Evolutionary conservation across 192 early-diverging fungal species (phyloP).

Genomic region (Paraglomus brasilianum): DNA sequence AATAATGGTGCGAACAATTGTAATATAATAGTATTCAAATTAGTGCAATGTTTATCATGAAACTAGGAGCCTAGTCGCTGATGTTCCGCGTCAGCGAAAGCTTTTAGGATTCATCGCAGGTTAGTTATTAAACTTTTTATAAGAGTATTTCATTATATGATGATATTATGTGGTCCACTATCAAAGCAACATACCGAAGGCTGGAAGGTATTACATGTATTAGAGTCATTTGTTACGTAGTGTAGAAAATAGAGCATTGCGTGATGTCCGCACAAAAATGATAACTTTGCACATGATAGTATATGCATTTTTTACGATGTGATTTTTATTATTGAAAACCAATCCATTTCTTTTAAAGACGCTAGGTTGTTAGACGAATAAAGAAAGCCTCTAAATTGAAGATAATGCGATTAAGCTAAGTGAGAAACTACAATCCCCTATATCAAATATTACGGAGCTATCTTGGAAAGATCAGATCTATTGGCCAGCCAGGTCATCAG

Average conservation of each 20-base stretch:
- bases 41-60: too few species aligned
- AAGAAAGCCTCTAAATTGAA: constrained; percentile 16
- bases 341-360: not conserved
- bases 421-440: not conserved
- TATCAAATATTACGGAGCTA: constrained; percentile 17
- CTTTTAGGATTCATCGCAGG: constrained; percentile 16
- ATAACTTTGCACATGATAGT: constrained; percentile 21
- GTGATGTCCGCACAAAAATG: constrained; percentile 19
- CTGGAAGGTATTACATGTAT: too few species aligned
- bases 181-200: not conserved
- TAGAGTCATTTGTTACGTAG: too few species aligned
- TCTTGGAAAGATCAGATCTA: constrained; percentile 9
- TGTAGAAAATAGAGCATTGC: constrained; percentile 16
- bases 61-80: too few species aligned
- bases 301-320: too few species aligned
- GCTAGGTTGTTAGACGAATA: constrained; percentile 5
- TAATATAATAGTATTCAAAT: too few species aligned
- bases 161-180: constrained; percentile 20
- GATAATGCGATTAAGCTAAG: constrained; percentile 3
- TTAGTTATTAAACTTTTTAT: constrained; percentile 15
- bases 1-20: too few species aligned
- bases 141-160: constrained; percentile 23
- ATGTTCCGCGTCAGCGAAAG: constrained; percentile 1
- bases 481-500: constrained; percentile 13
- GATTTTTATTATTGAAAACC: too few species aligned